Evolutionary conservation across 495 filamentous ascomycete genomes (phyloP).

Genomic region (Geoglossum glabrum): DNA sequence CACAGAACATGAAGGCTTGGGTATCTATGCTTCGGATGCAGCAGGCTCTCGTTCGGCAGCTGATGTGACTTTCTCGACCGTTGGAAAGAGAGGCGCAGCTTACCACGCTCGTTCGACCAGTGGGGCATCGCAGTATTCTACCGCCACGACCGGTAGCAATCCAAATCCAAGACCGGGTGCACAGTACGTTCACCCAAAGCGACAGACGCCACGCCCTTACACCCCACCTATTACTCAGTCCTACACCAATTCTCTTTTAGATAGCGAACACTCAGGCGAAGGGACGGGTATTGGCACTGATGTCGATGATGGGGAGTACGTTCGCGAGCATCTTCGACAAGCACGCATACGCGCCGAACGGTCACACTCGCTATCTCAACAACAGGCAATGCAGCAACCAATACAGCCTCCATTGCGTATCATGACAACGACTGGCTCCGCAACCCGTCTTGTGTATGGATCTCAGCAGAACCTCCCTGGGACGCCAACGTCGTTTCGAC

Average conservation of each 20-base stretch:
- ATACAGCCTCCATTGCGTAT: slow-evolving; percentile 14
- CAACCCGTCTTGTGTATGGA: slow-evolving; percentile 24
- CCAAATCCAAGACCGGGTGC: slow-evolving; percentile 27
- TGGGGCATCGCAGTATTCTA: slow-evolving; percentile 34
- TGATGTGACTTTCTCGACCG: slow-evolving; percentile 16
- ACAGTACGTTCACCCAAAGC: slow-evolving; percentile 39
- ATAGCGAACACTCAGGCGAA: slow-evolving; percentile 25
- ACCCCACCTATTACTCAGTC: slow-evolving; percentile 34
- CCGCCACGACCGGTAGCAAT: slow-evolving; percentile 24
- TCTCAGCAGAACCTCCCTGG: slow-evolving; percentile 34
- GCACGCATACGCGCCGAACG: slow-evolving; percentile 6
- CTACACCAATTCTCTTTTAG: slow-evolving; percentile 26
- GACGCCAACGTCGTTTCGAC: slow-evolving; percentile 26
- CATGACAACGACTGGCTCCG: slow-evolving; percentile 29
- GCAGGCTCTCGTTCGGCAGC: slow-evolving; percentile 20
- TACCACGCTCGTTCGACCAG: slow-evolving; percentile 33
- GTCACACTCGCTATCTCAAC: slow-evolving; percentile 13
- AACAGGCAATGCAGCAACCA: slow-evolving; percentile 17
- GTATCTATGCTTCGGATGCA: slow-evolving; percentile 31
- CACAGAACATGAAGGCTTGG: slow-evolving; percentile 34
- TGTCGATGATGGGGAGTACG: slow-evolving; percentile 1
- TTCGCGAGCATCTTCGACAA: slow-evolving; percentile 1
- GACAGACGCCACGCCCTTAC: slow-evolving; percentile 34
- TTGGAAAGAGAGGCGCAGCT: slow-evolving; percentile 17
- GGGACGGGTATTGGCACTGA: slow-evolving; percentile 13